These are phyloP conservation scores for Malus hybrid DNA, from an alignment of 331 rosid species.

Conservation along the genomic window DNA sequence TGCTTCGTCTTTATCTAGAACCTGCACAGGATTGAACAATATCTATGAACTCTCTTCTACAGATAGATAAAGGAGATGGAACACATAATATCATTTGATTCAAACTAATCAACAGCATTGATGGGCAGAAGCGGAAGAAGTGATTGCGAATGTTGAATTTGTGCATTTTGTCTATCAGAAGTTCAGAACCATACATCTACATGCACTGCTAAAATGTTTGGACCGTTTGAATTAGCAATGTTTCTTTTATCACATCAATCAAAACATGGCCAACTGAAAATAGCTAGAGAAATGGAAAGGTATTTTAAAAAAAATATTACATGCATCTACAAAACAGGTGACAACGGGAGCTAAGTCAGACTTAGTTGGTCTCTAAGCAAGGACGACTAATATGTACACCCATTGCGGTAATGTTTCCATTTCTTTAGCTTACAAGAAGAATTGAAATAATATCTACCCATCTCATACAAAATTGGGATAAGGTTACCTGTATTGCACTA, in stretches of 20 bases:
- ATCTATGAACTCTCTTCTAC: constrained; percentile 11
- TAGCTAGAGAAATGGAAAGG: neutral
- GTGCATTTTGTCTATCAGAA: neutral
- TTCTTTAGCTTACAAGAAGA: neutral
- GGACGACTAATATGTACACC: neutral
- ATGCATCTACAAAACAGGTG: neutral
- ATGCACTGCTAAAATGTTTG: neutral
- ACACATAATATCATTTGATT: neutral
- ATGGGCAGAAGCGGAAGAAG: neutral
- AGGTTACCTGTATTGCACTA: neutral
- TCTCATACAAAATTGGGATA: neutral
- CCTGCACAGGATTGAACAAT: constrained; percentile 38
- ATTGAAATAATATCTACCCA: neutral
- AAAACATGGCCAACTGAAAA: neutral
- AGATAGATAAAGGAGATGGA: neutral
- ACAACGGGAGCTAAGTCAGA: neutral
- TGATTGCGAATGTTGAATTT: neutral
- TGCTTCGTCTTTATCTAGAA: constrained; percentile 50
- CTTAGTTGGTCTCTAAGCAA: neutral
- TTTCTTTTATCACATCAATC: neutral
- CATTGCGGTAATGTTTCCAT: neutral
- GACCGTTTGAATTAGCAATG: neutral
- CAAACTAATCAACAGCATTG: neutral
- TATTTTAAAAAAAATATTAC: neutral
- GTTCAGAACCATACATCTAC: neutral